A percentile compares a stretch with the other conserved stretches of the same genome.
phyloP scores from a whole-genome alignment of 352 stramenopile genomes.

The Blastocystis sp. region DNA sequence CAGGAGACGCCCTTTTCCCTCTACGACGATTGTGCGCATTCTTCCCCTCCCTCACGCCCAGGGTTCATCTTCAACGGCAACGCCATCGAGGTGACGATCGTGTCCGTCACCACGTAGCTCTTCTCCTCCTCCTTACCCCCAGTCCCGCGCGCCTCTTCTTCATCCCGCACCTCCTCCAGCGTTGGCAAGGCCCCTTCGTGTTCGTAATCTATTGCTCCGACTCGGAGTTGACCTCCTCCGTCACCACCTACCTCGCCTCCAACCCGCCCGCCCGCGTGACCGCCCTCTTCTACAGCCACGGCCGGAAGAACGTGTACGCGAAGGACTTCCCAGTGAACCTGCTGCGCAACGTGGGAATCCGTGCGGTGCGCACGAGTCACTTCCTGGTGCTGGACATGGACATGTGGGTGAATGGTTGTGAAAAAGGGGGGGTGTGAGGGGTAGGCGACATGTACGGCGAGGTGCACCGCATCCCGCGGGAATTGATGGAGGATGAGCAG shows the following conservation, averaged over 20 bases:
- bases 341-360: constrained; percentile 57
- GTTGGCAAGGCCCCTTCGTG: constrained; percentile 12
- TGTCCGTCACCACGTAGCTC: constrained; percentile 24
- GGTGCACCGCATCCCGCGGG: constrained; percentile 36
- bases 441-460: constrained; percentile 28
- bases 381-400: constrained; percentile 69
- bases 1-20: constrained; percentile 16
- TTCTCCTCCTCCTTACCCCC: not conserved
- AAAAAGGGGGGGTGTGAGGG: not conserved
- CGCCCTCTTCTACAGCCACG: constrained; percentile 37
- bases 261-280: not conserved
- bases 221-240: not conserved
- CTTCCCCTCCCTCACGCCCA: not conserved
- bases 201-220: constrained; percentile 24
- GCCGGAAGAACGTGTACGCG: constrained; percentile 4
- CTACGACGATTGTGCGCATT: constrained; percentile 15
- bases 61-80: constrained; percentile 40
- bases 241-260: not conserved
- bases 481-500: constrained; percentile 4
- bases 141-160: constrained; percentile 45
- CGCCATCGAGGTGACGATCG: constrained; percentile 32
- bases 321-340: constrained; percentile 69
- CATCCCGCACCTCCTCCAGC: constrained; percentile 19
- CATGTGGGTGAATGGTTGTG: constrained; percentile 50
- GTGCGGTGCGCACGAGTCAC: constrained; percentile 37